phyloP scores from a whole-genome alignment of 805 yeast species.

The Clavispora asparagi region DNA sequence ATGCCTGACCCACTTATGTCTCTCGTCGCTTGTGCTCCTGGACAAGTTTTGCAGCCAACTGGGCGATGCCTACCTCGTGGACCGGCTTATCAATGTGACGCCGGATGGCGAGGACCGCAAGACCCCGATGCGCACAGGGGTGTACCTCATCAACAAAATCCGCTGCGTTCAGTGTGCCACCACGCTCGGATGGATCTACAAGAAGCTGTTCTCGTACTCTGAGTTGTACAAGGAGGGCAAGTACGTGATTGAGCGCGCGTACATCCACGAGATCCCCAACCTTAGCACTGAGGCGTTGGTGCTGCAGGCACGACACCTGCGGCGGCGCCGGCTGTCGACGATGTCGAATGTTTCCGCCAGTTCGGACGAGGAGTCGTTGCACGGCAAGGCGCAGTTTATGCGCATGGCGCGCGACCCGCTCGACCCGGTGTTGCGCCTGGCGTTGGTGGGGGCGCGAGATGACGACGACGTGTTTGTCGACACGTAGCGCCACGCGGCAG shows the following conservation, averaged over 20 bases:
- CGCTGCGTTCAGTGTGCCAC: conserved; percentile 35
- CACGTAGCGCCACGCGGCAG: not conserved
- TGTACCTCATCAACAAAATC: conserved; percentile 31
- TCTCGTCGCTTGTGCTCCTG: conserved; percentile 29
- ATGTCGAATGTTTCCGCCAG: not conserved
- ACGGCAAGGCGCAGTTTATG: not conserved
- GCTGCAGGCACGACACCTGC: conserved; percentile 27
- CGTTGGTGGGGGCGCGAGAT: not conserved
- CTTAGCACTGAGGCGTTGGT: conserved; percentile 27
- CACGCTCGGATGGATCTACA: conserved; percentile 37
- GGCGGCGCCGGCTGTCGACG: conserved; percentile 16
- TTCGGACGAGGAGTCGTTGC: conserved; percentile 2
- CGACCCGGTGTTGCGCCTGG: not conserved
- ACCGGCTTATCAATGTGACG: conserved; percentile 30
- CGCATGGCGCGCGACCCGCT: not conserved
- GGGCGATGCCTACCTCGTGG: conserved; percentile 40
- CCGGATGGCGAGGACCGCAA: conserved; percentile 24
- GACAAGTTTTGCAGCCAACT: conserved; percentile 36
- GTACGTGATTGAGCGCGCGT: conserved; percentile 37
- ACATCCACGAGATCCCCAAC: conserved; percentile 30
- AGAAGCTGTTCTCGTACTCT: conserved; percentile 29
- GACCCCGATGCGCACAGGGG: conserved; percentile 37
- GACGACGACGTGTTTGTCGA: not conserved
- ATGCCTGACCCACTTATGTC: conserved; percentile 38
- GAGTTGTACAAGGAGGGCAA: conserved; percentile 42